phyloP scores from a whole-genome alignment of 208 protist genomes.

The Crithidia fasciculata region DNA sequence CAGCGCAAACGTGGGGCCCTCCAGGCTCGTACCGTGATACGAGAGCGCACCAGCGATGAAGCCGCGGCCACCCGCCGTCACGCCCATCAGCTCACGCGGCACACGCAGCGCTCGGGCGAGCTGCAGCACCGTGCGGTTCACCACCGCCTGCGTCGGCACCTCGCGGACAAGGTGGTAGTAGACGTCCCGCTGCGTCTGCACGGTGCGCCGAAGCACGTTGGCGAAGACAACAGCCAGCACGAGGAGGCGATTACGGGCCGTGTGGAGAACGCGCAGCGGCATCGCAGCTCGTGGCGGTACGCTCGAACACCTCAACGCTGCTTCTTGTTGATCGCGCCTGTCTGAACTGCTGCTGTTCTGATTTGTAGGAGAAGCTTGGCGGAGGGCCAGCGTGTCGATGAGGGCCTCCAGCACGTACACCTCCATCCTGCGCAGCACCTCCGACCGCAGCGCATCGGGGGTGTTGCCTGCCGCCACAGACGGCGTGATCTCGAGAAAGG shows the following conservation, averaged over 20 bases:
- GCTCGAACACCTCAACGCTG: too few species aligned
- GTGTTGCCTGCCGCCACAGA: constrained; percentile 15
- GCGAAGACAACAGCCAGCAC: constrained; percentile 52
- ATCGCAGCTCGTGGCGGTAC: background rate
- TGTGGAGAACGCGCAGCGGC: constrained; percentile 8
- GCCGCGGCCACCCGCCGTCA: constrained; percentile 73
- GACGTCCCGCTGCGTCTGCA: constrained; percentile 80
- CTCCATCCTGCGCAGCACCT: constrained; percentile 77
- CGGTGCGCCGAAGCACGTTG: constrained; percentile 44
- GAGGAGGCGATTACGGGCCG: constrained; percentile 41
- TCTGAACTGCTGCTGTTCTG: background rate
- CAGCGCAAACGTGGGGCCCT: background rate
- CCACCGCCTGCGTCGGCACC: constrained; percentile 52
- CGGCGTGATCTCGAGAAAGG: constrained; percentile 27
- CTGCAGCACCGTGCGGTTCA: constrained; percentile 57
- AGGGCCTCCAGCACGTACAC: constrained; percentile 46
- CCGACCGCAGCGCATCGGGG: constrained; percentile 28
- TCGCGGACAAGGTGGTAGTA: constrained; percentile 81
- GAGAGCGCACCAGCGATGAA: constrained; percentile 58
- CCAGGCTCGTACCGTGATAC: constrained; percentile 47
- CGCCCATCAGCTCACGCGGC: constrained; percentile 68
- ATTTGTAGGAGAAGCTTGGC: background rate
- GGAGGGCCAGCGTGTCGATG: constrained; percentile 4
- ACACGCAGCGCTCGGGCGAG: constrained; percentile 49
- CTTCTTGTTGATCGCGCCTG: too few species aligned